Evolutionary conservation across 2,329 filamentous ascomycete genomes (phyloP).

Genomic region (Diplodia sapinea): DNA sequence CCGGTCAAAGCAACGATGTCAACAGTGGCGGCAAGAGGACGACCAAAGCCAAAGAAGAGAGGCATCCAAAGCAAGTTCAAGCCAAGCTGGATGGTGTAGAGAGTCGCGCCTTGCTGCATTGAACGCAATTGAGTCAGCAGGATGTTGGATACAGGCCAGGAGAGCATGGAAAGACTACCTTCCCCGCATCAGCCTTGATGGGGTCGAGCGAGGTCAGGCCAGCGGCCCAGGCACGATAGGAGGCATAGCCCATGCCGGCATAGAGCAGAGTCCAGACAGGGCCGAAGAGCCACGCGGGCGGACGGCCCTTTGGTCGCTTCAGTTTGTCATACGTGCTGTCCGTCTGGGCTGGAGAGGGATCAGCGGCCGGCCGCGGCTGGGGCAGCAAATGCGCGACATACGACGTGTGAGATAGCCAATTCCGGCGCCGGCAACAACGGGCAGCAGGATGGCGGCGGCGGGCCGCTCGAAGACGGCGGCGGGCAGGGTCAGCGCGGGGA

Average conservation of each 20-base stretch:
- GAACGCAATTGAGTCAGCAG: background rate
- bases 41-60: constrained; percentile 81
- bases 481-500: constrained; percentile 79
- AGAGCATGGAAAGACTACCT: constrained; percentile 43
- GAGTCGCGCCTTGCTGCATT: constrained; percentile 66
- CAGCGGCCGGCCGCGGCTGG: constrained; percentile 23
- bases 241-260: constrained; percentile 83
- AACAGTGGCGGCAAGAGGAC: constrained; percentile 73
- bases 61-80: constrained; percentile 92
- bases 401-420: constrained; percentile 72
- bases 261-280: constrained; percentile 66
- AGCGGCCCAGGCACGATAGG: constrained; percentile 74
- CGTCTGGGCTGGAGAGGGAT: constrained; percentile 56
- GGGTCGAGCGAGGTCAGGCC: constrained; percentile 62
- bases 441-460: constrained; percentile 75
- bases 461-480: constrained; percentile 72
- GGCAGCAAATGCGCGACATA: constrained; percentile 49
- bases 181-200: constrained; percentile 62
- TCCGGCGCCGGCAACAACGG: constrained; percentile 73
- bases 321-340: constrained; percentile 68
- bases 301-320: constrained; percentile 67
- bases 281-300: constrained; percentile 64
- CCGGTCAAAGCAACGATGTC: constrained; percentile 78
- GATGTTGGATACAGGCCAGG: background rate
- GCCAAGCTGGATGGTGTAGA: constrained; percentile 85